A percentile compares a stretch with the other conserved stretches of the same genome.
These are phyloP conservation scores for Aquilaria sinensis DNA, from an alignment of 345 rosid species.

Conservation along the genomic window DNA sequence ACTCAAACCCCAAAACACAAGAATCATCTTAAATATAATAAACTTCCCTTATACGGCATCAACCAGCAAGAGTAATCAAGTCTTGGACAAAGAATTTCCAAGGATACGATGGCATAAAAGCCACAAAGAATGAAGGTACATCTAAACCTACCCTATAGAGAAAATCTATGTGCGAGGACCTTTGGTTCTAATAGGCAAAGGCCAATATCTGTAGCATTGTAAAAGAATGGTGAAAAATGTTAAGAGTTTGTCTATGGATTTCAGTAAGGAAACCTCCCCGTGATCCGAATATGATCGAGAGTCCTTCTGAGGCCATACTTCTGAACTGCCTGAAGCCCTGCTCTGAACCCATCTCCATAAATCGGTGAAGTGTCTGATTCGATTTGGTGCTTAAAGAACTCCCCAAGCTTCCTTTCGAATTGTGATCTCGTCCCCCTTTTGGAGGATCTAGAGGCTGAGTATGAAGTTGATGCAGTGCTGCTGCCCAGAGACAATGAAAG, in stretches of 20 bases:
- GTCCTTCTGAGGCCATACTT: conserved; percentile 67
- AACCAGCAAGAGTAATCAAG: too few species aligned
- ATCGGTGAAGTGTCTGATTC: conserved; percentile 79
- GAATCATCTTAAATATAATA: too few species aligned
- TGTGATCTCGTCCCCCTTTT: conserved; percentile 50
- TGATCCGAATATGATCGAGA: conserved; percentile 75
- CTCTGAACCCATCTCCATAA: conserved; percentile 90
- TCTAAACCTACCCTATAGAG: conserved; percentile 3
- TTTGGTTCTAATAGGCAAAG: conserved; percentile 16
- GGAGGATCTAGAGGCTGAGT: conserved; percentile 32
- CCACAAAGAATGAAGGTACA: conserved; percentile 13
- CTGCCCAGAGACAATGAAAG: conserved; percentile 35
- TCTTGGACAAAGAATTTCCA: too few species aligned
- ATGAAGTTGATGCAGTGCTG: conserved; percentile 38
- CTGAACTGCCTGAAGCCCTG: conserved; percentile 54
- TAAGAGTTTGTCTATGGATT: conserved; percentile 3
- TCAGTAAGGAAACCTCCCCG: conserved; percentile 77
- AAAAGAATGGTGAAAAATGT: conserved; percentile 10
- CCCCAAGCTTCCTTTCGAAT: conserved; percentile 84
- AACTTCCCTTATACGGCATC: too few species aligned
- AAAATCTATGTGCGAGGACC: conserved; percentile 11
- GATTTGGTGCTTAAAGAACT: conserved; percentile 86
- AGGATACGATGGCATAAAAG: neutral
- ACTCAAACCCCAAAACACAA: too few species aligned
- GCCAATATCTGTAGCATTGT: conserved; percentile 10